Evolutionary conservation across 208 protist species (phyloP), one percentile per base, ranked within the genome.

Genomic region (Kentomonas sorsogonicus): DNA sequence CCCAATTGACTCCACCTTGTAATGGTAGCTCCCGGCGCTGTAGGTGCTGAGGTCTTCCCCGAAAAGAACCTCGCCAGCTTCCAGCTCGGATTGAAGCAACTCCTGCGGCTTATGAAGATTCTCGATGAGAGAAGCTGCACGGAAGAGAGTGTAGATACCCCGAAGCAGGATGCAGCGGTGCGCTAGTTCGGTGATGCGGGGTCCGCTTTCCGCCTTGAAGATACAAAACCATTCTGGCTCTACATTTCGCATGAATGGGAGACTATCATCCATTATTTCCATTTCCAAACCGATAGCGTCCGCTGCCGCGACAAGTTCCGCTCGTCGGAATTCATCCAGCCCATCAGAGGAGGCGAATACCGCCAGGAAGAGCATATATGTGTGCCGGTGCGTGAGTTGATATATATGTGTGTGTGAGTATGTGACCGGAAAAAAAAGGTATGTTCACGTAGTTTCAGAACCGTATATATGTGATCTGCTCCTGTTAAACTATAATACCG

Each of bases 1-100:
- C 2, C 86, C 86, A 53, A 89, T 72, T 18, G 83, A 87, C 62
- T 93, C 80, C 9, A 93, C 74, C 18, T 65, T 59, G 53, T 84
- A 88, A 25, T 41, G 50, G 60, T 72, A 88, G 53, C 58, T 59
- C 20, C 51, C 47, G 23, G 47, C 43, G 15, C 56, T 41, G 46
- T 70, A 72, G 25, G 39, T 20, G 36, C 25, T 36, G 38, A 75
- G 70, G 4, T 69, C 34, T 45, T 78, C 74, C 38, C 22, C 38
- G 34, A 39, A 0, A 31, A 16, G 13, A 34, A 11, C 47, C 39
- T 23, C 30, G 15, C 1, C 16, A 51, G 25, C 1, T 63, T 39
- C 36, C 48, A 20, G 33, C 6, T 56, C 38, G 7, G 5, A 3
- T 3, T 50, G 15, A 22, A 7, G 4, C n/a, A 3, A 6, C 26